A percentile compares a stretch with the other conserved stretches of the same genome.
phyloP scores from a whole-genome alignment of 441 rosid genomes.

The Aleurites moluccanus region DNA sequence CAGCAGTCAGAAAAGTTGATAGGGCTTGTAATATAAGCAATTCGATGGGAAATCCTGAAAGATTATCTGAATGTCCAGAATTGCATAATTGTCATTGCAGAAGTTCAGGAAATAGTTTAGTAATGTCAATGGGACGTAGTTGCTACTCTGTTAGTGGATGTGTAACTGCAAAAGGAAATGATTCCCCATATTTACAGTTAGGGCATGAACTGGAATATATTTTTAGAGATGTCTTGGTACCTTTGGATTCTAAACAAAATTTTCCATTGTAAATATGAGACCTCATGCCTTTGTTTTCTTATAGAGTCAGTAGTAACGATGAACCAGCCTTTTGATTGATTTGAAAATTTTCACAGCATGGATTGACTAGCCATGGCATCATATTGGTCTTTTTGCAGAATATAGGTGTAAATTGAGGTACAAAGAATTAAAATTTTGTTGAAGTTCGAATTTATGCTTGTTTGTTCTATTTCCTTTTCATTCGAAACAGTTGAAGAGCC shows the following conservation, averaged over 20 bases:
- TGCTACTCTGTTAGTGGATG: conserved; percentile 47
- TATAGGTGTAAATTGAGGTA: conserved; percentile 23
- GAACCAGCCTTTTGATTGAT: conserved; percentile 52
- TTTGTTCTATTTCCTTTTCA: not conserved
- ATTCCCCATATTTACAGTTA: conserved; percentile 22
- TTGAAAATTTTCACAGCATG: conserved; percentile 24
- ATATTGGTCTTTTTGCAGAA: conserved; percentile 16
- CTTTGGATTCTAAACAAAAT: conserved; percentile 39
- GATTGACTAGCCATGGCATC: conserved; percentile 19
- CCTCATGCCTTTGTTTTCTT: conserved; percentile 66
- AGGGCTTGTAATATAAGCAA: conserved; percentile 28
- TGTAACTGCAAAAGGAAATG: conserved; percentile 27
- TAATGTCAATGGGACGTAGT: conserved; percentile 47
- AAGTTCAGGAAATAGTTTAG: conserved; percentile 33
- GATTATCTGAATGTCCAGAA: conserved; percentile 25
- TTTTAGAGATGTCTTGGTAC: conserved; percentile 67
- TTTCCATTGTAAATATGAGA: conserved; percentile 66
- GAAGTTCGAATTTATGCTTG: not conserved
- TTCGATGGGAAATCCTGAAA: conserved; percentile 29
- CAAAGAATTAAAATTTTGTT: conserved; percentile 27
- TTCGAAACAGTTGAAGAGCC: not conserved
- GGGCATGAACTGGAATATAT: conserved; percentile 47
- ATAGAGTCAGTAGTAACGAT: conserved; percentile 53
- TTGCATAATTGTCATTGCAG: conserved; percentile 45
- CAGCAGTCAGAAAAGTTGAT: conserved; percentile 53